phyloP scores from a whole-genome alignment of 1,284 basidiomycete species.

The Ustilago hordei region DNA sequence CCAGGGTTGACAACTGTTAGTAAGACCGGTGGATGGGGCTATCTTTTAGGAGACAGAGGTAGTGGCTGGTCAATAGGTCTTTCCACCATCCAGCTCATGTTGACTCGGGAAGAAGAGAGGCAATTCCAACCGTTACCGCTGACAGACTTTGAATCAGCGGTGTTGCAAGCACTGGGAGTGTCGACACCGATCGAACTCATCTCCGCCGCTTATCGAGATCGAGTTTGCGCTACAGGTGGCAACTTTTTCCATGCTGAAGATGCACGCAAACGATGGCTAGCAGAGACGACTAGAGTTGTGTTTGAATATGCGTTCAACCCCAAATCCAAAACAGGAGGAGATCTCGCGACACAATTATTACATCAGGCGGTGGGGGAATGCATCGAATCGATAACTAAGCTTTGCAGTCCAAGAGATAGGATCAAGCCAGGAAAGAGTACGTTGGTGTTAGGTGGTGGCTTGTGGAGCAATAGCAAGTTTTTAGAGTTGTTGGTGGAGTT shows the following conservation, averaged over 20 bases:
- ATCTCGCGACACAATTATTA: constrained; percentile 42
- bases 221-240: constrained; percentile 37
- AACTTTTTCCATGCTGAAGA: constrained; percentile 57
- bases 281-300: constrained; percentile 57
- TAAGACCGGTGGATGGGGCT: constrained; percentile 52
- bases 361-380: constrained; percentile 41
- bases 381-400: constrained; percentile 39
- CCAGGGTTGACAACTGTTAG: constrained; percentile 42
- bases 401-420: constrained; percentile 27
- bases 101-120: constrained; percentile 36
- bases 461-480: constrained; percentile 58
- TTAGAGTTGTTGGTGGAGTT: constrained; percentile 35
- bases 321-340: constrained; percentile 13
- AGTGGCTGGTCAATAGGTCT: constrained; percentile 51
- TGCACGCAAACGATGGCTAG: constrained; percentile 62
- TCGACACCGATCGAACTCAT: constrained; percentile 50
- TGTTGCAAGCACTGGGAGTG: constrained; percentile 28
- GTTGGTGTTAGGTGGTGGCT: constrained; percentile 60
- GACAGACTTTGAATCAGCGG: constrained; percentile 39
- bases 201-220: constrained; percentile 40
- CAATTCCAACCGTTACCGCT: constrained; percentile 29
- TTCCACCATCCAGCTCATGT: constrained; percentile 43
- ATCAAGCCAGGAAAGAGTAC: constrained; percentile 36
- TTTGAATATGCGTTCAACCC: constrained; percentile 37
- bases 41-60: constrained; percentile 43